Evolutionary conservation across 176 grass and related monocot species (phyloP), one percentile per base, ranked within the genome.

Genomic region (Juncus inflexus): DNA sequence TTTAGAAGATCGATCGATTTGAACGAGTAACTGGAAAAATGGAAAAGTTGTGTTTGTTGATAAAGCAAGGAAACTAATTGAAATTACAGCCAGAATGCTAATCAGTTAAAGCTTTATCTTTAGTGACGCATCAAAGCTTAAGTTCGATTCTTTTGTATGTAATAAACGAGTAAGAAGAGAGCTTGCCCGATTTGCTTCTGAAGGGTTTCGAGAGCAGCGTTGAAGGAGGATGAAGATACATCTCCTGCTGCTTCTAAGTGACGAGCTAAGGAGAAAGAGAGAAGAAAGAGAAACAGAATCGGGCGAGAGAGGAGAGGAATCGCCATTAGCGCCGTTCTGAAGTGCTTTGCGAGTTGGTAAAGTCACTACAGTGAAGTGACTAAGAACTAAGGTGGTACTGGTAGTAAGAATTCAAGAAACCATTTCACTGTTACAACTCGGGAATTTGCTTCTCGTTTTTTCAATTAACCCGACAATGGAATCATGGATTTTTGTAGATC

Each of bases 151-250:
- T 5, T 47, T 47, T 5, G 9, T 47, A 9, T 28, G 9, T 47
- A 47, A 65, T n/a, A 40, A 4, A 8, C 1, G 40, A 40, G 5
- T 11, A 75, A 9, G 3, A 16, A 52, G 9, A 62, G 8, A 28
- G 2, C 37, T 56, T 79, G 79, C 55, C 67, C 76, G 43, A 86
- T 82, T 80, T 65, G 75, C 37, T 54, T 15, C 65, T 85, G 86
- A 7, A 90, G 78, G 11, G 66, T 75, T 7, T 79, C 78, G 42
- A 90, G 81, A 39, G 77, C 86, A 1, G 78, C 61, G n/a, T 79
- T 62, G 70, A 90, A 90, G 60, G 75, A 76, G 10, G 74, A 79
- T 2, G 84, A 51, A 2, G 79, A 76, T 38, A 52, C 61, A 6
- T 37, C 40, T 58, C 28, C 53, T 58, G 67, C 50, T 70, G 13